These are phyloP conservation scores for Acanthamoeba royreba DNA, from an alignment of 208 protist genomes.

Conservation along the genomic window DNA sequence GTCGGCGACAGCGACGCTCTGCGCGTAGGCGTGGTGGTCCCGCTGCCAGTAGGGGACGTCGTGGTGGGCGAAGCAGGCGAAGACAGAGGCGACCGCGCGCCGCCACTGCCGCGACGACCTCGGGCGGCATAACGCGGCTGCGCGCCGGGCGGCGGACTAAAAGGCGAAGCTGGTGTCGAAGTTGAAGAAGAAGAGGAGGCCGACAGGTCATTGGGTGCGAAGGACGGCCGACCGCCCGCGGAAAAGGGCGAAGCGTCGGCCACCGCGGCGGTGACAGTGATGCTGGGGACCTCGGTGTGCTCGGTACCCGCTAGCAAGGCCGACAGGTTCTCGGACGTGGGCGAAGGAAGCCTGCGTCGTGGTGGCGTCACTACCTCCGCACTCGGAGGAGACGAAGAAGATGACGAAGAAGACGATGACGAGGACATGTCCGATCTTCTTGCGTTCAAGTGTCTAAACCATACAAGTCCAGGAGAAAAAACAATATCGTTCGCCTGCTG, in stretches of 20 bases:
- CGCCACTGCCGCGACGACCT: neutral
- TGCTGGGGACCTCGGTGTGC: neutral
- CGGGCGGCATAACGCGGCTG: too few species aligned
- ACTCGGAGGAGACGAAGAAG: too few species aligned
- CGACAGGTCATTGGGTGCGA: neutral
- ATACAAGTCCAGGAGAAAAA: too few species aligned
- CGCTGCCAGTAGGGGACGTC: neutral
- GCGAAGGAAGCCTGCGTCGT: neutral
- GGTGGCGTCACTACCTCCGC: too few species aligned
- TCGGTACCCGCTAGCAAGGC: neutral
- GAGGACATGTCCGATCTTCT: too few species aligned
- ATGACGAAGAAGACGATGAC: too few species aligned
- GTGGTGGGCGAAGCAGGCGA: neutral
- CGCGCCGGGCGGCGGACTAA: neutral
- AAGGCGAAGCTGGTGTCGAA: neutral
- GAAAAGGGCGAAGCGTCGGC: neutral
- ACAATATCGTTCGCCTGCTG: too few species aligned
- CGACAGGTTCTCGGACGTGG: neutral
- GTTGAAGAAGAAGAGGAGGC: neutral
- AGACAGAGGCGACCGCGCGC: neutral
- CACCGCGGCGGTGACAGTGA: neutral
- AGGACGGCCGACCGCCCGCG: neutral
- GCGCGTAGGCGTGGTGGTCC: neutral
- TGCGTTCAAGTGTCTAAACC: too few species aligned
- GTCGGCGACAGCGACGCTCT: neutral